phyloP scores from a whole-genome alignment of 179 eudicot genomes.

The Monotropa hypopitys region DNA sequence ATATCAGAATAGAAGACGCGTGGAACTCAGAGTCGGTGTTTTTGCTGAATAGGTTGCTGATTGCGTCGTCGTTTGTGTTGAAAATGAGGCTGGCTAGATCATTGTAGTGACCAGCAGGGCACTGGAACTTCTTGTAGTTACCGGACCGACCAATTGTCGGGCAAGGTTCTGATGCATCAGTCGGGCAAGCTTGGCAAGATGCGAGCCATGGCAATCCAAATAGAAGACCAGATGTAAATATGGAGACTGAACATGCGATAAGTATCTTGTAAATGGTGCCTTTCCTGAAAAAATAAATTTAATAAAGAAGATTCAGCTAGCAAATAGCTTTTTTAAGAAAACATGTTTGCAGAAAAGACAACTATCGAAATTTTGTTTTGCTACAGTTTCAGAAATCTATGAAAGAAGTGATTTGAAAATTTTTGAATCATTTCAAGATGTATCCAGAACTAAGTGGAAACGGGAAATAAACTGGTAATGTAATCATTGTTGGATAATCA shows the following conservation, averaged over 20 bases:
- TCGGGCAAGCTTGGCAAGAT: slow-evolving; percentile 67
- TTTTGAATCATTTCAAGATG: neutral
- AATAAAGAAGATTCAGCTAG: slow-evolving; percentile 1
- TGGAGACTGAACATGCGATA: slow-evolving; percentile 61
- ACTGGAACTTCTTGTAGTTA: slow-evolving; percentile 85
- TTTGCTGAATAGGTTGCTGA: slow-evolving; percentile 71
- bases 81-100: slow-evolving; percentile 91
- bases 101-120: slow-evolving; percentile 63
- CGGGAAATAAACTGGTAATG: neutral
- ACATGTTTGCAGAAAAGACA: neutral
- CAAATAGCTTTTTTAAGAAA: neutral
- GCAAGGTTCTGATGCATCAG: slow-evolving; percentile 52
- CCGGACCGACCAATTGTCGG: slow-evolving; percentile 86
- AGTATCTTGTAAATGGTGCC: slow-evolving; percentile 44
- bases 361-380: neutral
- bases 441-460: neutral
- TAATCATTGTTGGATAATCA: neutral
- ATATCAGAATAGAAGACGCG: slow-evolving; percentile 45
- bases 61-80: slow-evolving; percentile 88
- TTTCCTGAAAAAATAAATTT: slow-evolving; percentile 42
- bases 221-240: slow-evolving; percentile 70
- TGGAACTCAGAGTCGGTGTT: slow-evolving; percentile 71
- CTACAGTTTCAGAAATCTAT: neutral
- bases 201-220: slow-evolving; percentile 92
- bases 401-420: neutral